Conservation (phyloP, 1,284 basidiomycete species). For the Puccinia novopanici region DNA sequence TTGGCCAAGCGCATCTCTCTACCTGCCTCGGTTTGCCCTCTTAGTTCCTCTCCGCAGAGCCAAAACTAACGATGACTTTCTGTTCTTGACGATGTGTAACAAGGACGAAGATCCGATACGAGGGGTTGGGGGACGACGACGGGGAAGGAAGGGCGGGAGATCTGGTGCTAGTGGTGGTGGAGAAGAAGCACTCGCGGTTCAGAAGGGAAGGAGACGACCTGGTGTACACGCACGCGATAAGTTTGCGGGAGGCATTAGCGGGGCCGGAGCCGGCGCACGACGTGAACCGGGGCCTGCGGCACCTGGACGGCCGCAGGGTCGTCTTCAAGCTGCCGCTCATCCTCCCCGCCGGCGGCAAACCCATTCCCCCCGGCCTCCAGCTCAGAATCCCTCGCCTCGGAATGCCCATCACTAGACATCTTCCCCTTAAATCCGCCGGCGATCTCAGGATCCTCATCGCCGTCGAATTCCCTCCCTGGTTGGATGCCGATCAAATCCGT, state of each 20-base stretch:
- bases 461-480: conserved; percentile 74
- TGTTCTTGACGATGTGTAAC: background rate
- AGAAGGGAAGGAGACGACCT: conserved; percentile 80
- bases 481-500: conserved; percentile 76
- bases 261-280: conserved; percentile 56
- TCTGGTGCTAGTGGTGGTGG: conserved; percentile 77
- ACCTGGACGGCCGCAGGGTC: conserved; percentile 76
- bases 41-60: too few relatives aligned
- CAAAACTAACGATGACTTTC: background rate
- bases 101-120: conserved; percentile 88
- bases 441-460: conserved; percentile 82
- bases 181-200: conserved; percentile 79
- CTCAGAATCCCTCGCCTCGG: conserved; percentile 75
- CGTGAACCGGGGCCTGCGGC: conserved; percentile 66
- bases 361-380: conserved; percentile 75
- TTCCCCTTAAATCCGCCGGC: conserved; percentile 66
- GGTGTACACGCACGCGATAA: conserved; percentile 66
- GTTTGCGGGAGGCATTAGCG: conserved; percentile 81
- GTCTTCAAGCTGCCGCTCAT: conserved; percentile 68
- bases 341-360: conserved; percentile 54
- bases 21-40: too few relatives aligned
- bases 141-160: conserved; percentile 74
- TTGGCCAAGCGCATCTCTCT: too few relatives aligned
- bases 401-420: conserved; percentile 85
- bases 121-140: conserved; percentile 79